Percentiles rank a stretch among this genome's conserved stretches.
These are phyloP conservation scores for Metschnikowia baotianmanensis DNA, from an alignment of 805 yeast genomes.

Conservation along the genomic window DNA sequence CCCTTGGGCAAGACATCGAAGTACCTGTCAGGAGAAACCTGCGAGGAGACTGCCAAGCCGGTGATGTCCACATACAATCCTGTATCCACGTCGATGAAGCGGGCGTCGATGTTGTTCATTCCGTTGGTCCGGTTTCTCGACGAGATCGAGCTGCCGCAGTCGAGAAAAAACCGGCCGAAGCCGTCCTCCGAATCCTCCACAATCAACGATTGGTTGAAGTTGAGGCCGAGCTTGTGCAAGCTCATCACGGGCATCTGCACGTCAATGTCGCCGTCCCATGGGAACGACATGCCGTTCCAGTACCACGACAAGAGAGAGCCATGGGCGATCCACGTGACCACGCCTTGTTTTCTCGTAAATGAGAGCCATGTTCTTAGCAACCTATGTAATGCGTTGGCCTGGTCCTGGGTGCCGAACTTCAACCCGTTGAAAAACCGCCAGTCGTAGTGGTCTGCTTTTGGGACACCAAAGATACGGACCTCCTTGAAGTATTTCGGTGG, in stretches of 20 bases:
- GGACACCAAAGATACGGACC: slow-evolving; percentile 11
- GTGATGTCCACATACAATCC: slow-evolving; percentile 20
- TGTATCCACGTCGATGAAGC: slow-evolving; percentile 18
- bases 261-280: slow-evolving; percentile 17
- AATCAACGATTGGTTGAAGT: slow-evolving; percentile 18
- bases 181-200: slow-evolving; percentile 20
- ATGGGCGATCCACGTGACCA: slow-evolving; percentile 19
- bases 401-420: slow-evolving; percentile 12
- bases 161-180: slow-evolving; percentile 19
- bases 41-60: slow-evolving; percentile 4
- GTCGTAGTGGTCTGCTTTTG: slow-evolving; percentile 18
- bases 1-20: slow-evolving; percentile 17
- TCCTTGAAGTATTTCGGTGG: slow-evolving; percentile 18
- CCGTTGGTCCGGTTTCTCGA: slow-evolving; percentile 12
- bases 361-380: slow-evolving; percentile 20
- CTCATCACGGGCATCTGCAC: slow-evolving; percentile 18
- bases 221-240: slow-evolving; percentile 8
- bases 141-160: slow-evolving; percentile 18
- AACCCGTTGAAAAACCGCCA: slow-evolving; percentile 24
- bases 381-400: slow-evolving; percentile 18
- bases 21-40: slow-evolving; percentile 21
- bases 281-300: slow-evolving; percentile 20
- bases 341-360: too few species aligned
- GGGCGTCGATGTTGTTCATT: slow-evolving; percentile 18
- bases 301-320: slow-evolving; percentile 19